Evolutionary conservation across 306 rosid species (phyloP), one percentile per base, ranked within the genome.

Genomic region (Lagenaria siceraria): DNA sequence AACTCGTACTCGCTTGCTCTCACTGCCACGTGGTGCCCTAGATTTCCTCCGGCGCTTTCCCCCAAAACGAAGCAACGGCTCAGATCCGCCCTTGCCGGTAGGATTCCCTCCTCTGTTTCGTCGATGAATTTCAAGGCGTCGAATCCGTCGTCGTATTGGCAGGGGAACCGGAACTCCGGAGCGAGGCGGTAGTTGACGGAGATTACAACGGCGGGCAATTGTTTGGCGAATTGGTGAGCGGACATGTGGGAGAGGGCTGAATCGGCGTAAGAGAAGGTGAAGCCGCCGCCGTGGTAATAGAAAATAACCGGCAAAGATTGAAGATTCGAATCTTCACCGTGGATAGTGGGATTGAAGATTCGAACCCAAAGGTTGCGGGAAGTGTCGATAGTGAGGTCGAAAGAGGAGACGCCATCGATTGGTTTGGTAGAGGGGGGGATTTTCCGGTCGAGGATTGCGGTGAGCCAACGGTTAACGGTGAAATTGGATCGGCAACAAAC

Each of bases 41-140:
- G 29, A 72, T 85, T 85, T 29, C 70, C 86, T 1, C 88, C 82
- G 1, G 86, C 80, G 49, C 86, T 85, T 11, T 85, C 88, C 4
- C 86, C 85, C 1, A 68, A 46, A 21, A 85, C 8, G 21, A 85
- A 82, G 74, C 85, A 74, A n/a, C 43, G 75, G 4, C 10, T 25
- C 4, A 80, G 49, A 61, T 82, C 64, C 1, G 66, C 78, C 7
- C 8, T 25, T 7, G 11, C 78, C 2, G 78, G 84, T 1, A 80
- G 33, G 7, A 15, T 4, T 4, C 10, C n/a, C 7, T 3, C 55
- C 0, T 11, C 19, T 12, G 8, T 2, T 12, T 12, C 31, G 64
- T 82, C 86, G 21, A 80, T 18, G 69, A 79, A 85, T 48, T 64
- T 65, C 51, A 85, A 29, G 43, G 73, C 82, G 27, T 85, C 88